phyloP scores from a whole-genome alignment of 495 filamentous ascomycete species.

The Penicillium daleae region DNA sequence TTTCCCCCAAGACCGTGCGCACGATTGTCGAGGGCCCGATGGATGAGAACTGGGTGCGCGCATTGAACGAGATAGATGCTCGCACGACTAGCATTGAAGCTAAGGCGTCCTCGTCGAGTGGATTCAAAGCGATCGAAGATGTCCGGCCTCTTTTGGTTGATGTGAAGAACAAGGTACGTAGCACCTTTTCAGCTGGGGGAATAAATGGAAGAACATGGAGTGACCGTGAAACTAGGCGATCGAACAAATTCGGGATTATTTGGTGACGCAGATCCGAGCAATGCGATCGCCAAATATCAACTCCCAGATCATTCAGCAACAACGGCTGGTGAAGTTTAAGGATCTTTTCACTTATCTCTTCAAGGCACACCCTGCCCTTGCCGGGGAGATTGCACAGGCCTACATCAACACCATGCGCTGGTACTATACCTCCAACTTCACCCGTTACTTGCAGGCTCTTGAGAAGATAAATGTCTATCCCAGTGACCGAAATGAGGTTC shows the following conservation, averaged over 20 bases:
- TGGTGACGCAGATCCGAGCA: slow-evolving; percentile 91
- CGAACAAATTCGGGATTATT: slow-evolving; percentile 89
- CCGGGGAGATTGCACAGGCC: slow-evolving; percentile 86
- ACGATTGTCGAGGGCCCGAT: slow-evolving; percentile 86
- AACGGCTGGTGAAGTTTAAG: slow-evolving; percentile 83
- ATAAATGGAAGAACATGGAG: background rate
- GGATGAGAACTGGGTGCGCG: slow-evolving; percentile 86
- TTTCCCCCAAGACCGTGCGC: slow-evolving; percentile 79
- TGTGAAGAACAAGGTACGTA: slow-evolving; percentile 73
- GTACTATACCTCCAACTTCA: slow-evolving; percentile 94
- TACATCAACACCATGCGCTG: slow-evolving; percentile 99
- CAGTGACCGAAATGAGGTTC: slow-evolving; percentile 81
- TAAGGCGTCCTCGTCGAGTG: slow-evolving; percentile 59
- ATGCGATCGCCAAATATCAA: slow-evolving; percentile 93
- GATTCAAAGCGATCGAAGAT: slow-evolving; percentile 77
- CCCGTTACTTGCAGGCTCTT: slow-evolving; percentile 80
- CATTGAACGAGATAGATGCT: slow-evolving; percentile 81
- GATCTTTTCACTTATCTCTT: slow-evolving; percentile 84
- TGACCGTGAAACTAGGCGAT: slow-evolving; percentile 63
- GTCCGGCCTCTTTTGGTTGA: slow-evolving; percentile 82
- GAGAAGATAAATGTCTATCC: slow-evolving; percentile 81
- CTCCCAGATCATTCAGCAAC: slow-evolving; percentile 92
- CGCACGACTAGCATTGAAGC: slow-evolving; percentile 72
- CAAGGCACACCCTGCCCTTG: slow-evolving; percentile 74
- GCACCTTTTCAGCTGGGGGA: background rate